phyloP scores from a whole-genome alignment of 116 monocot genomes.

The Zostera marina region DNA sequence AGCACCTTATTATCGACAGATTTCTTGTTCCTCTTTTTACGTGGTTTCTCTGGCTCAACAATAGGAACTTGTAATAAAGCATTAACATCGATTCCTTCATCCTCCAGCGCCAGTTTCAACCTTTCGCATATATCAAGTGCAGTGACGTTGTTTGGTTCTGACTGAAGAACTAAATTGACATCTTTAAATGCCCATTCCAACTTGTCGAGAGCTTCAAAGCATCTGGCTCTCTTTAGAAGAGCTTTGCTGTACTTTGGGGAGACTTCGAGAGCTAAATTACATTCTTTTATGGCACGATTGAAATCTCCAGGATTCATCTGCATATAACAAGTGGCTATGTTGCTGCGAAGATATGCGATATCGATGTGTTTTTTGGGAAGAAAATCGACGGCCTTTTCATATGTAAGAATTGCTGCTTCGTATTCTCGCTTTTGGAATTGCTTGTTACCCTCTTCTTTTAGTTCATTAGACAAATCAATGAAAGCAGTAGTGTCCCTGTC shows the following conservation, averaged over 20 bases:
- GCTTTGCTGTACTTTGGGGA: conserved; percentile 55
- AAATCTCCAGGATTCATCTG: conserved; percentile 57
- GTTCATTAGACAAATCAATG: conserved; percentile 53
- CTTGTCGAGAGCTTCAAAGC: conserved; percentile 37
- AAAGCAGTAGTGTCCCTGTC: conserved; percentile 58
- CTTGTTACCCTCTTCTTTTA: conserved; percentile 79
- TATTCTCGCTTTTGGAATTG: conserved; percentile 74
- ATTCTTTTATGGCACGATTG: conserved; percentile 61
- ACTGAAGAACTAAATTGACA: conserved; percentile 23
- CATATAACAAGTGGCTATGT: conserved; percentile 84
- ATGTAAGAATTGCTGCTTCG: conserved; percentile 62
- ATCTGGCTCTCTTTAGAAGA: conserved; percentile 46
- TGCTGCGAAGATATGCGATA: conserved; percentile 48
- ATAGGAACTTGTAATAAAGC: conserved; percentile 4
- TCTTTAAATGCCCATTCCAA: conserved; percentile 44
- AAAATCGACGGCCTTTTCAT: conserved; percentile 82
- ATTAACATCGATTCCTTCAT: conserved; percentile 24
- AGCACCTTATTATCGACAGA: conserved; percentile 13
- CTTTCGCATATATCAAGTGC: conserved; percentile 50
- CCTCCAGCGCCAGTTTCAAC: conserved; percentile 31
- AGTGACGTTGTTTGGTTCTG: conserved; percentile 50
- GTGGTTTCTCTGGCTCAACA: conserved; percentile 17
- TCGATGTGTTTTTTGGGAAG: conserved; percentile 62
- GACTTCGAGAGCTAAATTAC: conserved; percentile 70
- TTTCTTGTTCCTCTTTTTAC: conserved; percentile 24